These are phyloP conservation scores for Suaeda aralocaspica DNA, from an alignment of 148 eudicot genomes.

Conservation along the genomic window DNA sequence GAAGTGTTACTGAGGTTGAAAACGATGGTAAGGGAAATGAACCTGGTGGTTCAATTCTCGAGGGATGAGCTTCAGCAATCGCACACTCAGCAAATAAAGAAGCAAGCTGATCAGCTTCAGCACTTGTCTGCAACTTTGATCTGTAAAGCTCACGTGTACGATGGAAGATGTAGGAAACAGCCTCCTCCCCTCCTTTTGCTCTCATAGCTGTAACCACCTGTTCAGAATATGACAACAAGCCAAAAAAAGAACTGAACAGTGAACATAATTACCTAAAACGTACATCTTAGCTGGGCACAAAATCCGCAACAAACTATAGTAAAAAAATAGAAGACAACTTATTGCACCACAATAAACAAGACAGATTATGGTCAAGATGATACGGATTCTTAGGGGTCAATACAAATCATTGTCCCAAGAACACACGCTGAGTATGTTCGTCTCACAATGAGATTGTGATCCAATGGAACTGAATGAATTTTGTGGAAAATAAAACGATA, in stretches of 20 bases:
- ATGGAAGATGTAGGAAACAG: constrained; percentile 54
- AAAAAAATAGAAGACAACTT: no score
- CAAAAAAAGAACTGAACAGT: background rate
- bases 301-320: no score
- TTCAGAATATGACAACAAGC: background rate
- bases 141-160: constrained; percentile 81
- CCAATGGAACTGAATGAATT: no score
- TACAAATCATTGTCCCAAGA: no score
- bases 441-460: no score
- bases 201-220: constrained; percentile 88
- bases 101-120: constrained; percentile 83
- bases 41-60: constrained; percentile 19
- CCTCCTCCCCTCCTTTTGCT: constrained; percentile 73
- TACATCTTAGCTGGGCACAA: background rate
- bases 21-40: no score
- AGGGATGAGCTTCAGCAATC: constrained; percentile 79
- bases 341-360: no score
- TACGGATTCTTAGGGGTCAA: no score
- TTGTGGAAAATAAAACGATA: no score
- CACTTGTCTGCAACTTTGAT: constrained; percentile 51
- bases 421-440: no score
- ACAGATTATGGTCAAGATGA: no score
- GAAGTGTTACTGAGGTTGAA: constrained; percentile 4
- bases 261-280: background rate
- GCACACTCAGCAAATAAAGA: constrained; percentile 96